phyloP scores from a whole-genome alignment of 805 yeast species.

The Spathaspora gorwiae region DNA sequence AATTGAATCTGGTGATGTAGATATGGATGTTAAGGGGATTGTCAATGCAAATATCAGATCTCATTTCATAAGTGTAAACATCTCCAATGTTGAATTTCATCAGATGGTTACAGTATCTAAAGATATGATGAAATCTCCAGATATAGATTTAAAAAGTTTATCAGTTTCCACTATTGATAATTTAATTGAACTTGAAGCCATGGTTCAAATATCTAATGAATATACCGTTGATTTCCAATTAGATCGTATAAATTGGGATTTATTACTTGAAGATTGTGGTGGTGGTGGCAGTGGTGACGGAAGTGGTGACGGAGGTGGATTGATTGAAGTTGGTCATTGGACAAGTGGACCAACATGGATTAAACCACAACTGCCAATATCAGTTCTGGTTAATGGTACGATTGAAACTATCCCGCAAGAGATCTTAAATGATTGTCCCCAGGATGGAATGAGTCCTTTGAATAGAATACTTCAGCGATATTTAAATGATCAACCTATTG shows the following conservation, averaged over 20 bases:
- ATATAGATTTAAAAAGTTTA: slow-evolving; percentile 11
- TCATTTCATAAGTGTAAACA: slow-evolving; percentile 12
- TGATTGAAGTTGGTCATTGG: slow-evolving; percentile 22
- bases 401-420: slow-evolving; percentile 15
- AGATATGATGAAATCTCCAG: slow-evolving; percentile 11
- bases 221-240: slow-evolving; percentile 17
- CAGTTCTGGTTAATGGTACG: slow-evolving; percentile 15
- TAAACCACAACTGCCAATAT: slow-evolving; percentile 11
- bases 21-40: slow-evolving; percentile 19
- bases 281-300: neutral
- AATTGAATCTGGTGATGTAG: slow-evolving; percentile 11
- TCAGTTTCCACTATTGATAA: slow-evolving; percentile 7
- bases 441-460: slow-evolving; percentile 14
- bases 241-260: slow-evolving; percentile 22
- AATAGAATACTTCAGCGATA: slow-evolving; percentile 16
- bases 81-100: slow-evolving; percentile 12
- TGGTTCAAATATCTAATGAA: slow-evolving; percentile 5
- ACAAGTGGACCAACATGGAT: slow-evolving; percentile 10
- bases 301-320: neutral
- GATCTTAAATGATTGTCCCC: slow-evolving; percentile 16
- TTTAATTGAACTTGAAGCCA: neutral
- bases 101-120: slow-evolving; percentile 8
- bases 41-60: slow-evolving; percentile 15
- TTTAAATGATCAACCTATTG: slow-evolving; percentile 14
- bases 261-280: slow-evolving; percentile 24